Conservation (phyloP, 2,329 filamentous ascomycete genomes). For the Penicillium sp. region DNA sequence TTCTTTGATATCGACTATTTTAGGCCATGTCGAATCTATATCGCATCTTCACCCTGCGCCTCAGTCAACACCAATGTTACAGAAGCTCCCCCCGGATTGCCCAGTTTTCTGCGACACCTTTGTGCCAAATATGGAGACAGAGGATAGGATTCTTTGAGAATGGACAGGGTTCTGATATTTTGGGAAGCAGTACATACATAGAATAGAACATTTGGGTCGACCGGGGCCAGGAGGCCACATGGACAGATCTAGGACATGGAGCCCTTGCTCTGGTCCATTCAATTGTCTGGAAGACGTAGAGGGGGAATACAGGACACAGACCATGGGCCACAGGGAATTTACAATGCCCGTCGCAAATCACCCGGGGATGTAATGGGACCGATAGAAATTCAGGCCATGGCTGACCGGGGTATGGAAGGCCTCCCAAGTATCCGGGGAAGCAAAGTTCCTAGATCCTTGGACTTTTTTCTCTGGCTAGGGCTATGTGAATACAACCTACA, state of each 20-base stretch:
- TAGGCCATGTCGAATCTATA: not conserved
- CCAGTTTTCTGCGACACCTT: slow-evolving; percentile 17
- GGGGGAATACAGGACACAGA: not conserved
- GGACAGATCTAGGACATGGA: not conserved
- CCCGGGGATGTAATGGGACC: slow-evolving; percentile 18
- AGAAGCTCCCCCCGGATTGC: not conserved
- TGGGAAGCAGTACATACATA: not conserved
- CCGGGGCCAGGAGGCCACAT: not conserved
- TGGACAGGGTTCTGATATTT: not conserved
- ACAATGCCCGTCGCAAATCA: slow-evolving; percentile 4
- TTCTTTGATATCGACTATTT: slow-evolving; percentile 2
- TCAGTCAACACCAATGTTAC: slow-evolving; percentile 5
- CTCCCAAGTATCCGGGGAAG: slow-evolving; percentile 3
- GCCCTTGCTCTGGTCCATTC: not conserved
- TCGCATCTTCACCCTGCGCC: slow-evolving; percentile 5
- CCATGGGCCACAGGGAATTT: slow-evolving; percentile 10
- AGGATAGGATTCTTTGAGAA: slow-evolving; percentile 6
- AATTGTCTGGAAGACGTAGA: not conserved
- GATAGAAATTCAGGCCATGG: slow-evolving; percentile 12
- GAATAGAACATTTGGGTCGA: not conserved
- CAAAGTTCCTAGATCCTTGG: not conserved
- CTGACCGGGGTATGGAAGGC: slow-evolving; percentile 1
- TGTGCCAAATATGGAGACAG: slow-evolving; percentile 26
- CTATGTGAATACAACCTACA: not conserved
- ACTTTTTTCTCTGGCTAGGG: not conserved